Evolutionary conservation across 2,329 filamentous ascomycete species (phyloP).

Genomic region (Penicillium thymicola): DNA sequence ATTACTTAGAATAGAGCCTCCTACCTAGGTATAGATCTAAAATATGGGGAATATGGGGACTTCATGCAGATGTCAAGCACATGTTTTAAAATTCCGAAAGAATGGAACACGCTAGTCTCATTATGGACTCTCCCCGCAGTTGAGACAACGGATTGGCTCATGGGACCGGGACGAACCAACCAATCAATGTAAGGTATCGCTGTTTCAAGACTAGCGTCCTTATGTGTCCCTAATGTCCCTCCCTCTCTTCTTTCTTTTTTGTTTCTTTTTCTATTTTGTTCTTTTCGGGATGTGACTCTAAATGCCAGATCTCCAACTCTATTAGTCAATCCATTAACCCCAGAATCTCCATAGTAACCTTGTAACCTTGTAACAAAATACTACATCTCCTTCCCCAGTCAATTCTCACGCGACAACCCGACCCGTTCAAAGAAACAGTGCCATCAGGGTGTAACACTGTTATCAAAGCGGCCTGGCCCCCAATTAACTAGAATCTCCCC

Average conservation of each 20-base stretch:
- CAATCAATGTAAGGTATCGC: neutral
- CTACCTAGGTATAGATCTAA: neutral
- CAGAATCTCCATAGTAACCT: neutral
- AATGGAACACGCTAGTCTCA: neutral
- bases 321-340: neutral
- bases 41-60: neutral
- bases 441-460: constrained; percentile 21
- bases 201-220: neutral
- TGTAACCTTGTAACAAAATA: neutral
- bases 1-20: neutral
- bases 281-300: neutral
- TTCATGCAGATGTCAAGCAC: neutral
- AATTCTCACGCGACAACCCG: neutral
- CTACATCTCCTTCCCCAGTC: neutral
- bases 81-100: neutral
- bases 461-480: constrained; percentile 16
- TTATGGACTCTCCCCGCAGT: neutral
- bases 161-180: neutral
- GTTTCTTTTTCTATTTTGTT: neutral
- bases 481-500: neutral
- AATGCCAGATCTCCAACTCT: neutral
- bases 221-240: neutral
- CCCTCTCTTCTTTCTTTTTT: neutral
- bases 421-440: constrained; percentile 4
- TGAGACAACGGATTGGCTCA: neutral